Evolutionary conservation across 176 grass and related monocot species (phyloP).

Genomic region (Hyparrhenia diplandra): DNA sequence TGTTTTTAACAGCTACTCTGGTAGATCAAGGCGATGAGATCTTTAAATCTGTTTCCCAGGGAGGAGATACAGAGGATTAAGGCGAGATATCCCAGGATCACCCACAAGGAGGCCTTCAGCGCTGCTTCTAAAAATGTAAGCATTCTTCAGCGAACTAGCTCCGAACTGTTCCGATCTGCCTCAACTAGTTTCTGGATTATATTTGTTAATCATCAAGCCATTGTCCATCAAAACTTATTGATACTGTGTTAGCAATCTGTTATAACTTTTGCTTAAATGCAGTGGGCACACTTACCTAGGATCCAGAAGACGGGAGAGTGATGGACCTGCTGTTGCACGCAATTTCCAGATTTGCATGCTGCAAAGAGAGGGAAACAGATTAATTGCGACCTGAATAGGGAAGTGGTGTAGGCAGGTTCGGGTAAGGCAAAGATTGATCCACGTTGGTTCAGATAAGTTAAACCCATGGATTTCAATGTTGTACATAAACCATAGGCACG

Average conservation of each 20-base stretch:
- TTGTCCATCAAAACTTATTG: background rate
- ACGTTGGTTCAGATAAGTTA: constrained; percentile 3
- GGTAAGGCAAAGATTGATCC: background rate
- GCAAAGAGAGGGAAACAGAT: background rate
- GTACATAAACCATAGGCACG: constrained; percentile 1
- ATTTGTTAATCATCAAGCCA: background rate
- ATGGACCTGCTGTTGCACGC: background rate
- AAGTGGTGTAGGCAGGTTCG: background rate
- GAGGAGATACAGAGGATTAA: constrained; percentile 83
- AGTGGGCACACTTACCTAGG: constrained; percentile 64
- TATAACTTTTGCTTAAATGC: background rate
- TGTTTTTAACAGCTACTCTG: too few species aligned
- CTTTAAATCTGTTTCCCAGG: constrained; percentile 29
- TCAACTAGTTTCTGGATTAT: background rate
- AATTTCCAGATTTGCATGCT: constrained; percentile 12
- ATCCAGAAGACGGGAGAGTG: constrained; percentile 42
- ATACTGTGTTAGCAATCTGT: background rate
- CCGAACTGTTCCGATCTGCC: background rate
- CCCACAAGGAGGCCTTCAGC: constrained; percentile 68
- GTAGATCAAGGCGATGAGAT: background rate
- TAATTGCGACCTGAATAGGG: background rate
- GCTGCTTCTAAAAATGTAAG: constrained; percentile 66
- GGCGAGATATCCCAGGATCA: constrained; percentile 36
- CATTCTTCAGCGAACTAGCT: background rate
- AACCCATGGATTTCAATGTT: background rate